Base-by-base conservation (phyloP, 352 stramenopile genomes). In the Aphanomyces invadans region DNA sequence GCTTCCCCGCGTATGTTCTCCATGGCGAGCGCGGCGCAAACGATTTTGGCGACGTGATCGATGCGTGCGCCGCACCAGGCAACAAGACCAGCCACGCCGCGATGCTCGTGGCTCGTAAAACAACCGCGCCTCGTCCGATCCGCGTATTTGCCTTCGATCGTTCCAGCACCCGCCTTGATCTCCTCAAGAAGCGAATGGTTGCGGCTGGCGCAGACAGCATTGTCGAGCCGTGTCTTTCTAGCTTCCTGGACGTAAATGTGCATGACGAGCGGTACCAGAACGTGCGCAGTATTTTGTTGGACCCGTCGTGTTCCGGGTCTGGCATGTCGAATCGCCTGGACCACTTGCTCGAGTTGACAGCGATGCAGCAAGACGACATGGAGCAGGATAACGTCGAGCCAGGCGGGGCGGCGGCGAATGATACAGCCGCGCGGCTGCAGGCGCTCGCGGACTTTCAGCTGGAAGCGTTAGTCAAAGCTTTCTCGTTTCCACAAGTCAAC, bases 71-170 rank as follows among this genome's bases (percentile, higher is more conserved):
- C 4, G 96, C 97, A 17, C 97, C 97, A 9, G 97, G 97, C 12
- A 99, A 99, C 79, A 99, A 99, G 79, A 99, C 97, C 21, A 97
- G 88, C 73, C 96, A 99, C 76, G 77, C 97, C 11, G 96, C 96
- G 12, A 92, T 98, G 68, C 76, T 98, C 21, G 48, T 98, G 19
- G 83, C 87, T 81, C 29, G 69, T 70, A 15, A 75, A 59, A 73
- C 60, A 64, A 54, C 54, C 12, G 65, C 74, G 38, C 69, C 86
- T 36, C 89, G 82, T 57, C 84, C 33, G 54, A 72, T 19, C 64
- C 89, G 86, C 51, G 89, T 99, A 46, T 96, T 97, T 74, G 96
- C 95, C 12, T 97, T 97, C 51, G 96, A 99, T 69, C 89, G 94
- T 36, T 94, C 80, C 25, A 71, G 78, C 7, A 83, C 91, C 68